Conservation (phyloP, 2,329 filamentous ascomycete species). For the Trichoderma polysporum region DNA sequence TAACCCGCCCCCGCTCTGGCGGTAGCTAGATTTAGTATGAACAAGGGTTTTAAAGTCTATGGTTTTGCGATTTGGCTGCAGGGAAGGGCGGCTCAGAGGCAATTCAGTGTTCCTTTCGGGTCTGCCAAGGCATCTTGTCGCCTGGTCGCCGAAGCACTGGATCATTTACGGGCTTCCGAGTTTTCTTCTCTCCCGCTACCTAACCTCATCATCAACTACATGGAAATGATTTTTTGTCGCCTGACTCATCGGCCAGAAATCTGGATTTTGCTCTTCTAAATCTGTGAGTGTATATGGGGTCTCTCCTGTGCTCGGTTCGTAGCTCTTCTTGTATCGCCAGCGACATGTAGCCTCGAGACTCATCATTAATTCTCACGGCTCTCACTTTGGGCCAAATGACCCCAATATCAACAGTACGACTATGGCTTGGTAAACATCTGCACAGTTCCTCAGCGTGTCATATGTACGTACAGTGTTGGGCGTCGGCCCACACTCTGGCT, state of each 20-base stretch:
- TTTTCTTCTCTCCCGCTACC: not conserved
- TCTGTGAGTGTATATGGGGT: not conserved
- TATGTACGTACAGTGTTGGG: slow-evolving; percentile 14
- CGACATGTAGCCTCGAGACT: not conserved
- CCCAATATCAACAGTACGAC: not conserved
- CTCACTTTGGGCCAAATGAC: not conserved
- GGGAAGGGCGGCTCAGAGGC: not conserved
- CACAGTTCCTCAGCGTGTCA: slow-evolving; percentile 3
- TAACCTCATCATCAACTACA: not conserved
- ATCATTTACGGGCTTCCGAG: not conserved
- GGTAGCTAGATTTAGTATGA: slow-evolving; percentile 15
- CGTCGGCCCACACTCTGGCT: slow-evolving; percentile 9
- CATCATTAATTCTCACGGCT: not conserved
- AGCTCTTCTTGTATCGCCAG: not conserved
- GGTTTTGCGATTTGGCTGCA: slow-evolving; percentile 8
- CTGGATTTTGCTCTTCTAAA: not conserved
- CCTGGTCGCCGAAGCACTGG: not conserved
- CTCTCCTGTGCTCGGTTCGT: not conserved
- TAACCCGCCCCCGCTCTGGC: slow-evolving; percentile 10
- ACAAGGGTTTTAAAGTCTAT: not conserved
- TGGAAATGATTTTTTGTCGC: not conserved
- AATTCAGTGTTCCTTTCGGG: not conserved
- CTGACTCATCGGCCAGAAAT: not conserved
- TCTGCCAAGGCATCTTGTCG: not conserved
- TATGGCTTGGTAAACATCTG: slow-evolving; percentile 1